A percentile compares a stretch with the other conserved stretches of the same genome.
These are phyloP conservation scores for Neonectria punicea DNA, from an alignment of 2,329 filamentous ascomycete species.

Conservation along the genomic window DNA sequence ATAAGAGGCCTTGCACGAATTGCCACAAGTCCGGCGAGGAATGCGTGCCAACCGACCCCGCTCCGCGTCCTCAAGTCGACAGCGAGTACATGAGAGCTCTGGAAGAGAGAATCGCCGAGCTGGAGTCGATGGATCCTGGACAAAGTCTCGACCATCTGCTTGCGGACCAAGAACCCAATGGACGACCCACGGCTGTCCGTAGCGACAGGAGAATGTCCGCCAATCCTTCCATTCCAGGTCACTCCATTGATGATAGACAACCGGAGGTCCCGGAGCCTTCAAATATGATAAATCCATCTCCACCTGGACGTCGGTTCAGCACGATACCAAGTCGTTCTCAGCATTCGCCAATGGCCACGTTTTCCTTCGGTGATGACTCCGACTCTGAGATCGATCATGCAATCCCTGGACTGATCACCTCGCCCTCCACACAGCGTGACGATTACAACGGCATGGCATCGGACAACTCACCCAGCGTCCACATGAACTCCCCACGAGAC, in stretches of 20 bases:
- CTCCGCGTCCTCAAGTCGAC: slow-evolving; percentile 29
- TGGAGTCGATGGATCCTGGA: slow-evolving; percentile 25
- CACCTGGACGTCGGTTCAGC: not conserved
- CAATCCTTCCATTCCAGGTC: not conserved
- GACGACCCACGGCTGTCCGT: not conserved
- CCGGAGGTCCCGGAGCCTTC: not conserved
- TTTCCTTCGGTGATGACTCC: slow-evolving; percentile 2
- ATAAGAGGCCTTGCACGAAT: slow-evolving; percentile 37
- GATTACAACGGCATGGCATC: not conserved
- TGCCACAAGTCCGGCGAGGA: slow-evolving; percentile 38
- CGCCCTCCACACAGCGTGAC: not conserved
- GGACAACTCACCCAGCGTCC: not conserved
- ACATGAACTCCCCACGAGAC: not conserved
- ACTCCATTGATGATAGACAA: not conserved
- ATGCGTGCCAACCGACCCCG: slow-evolving; percentile 32
- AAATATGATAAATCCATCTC: not conserved
- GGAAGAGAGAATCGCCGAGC: slow-evolving; percentile 33
- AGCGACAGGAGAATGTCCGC: not conserved
- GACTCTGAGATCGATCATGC: slow-evolving; percentile 16
- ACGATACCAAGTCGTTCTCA: not conserved
- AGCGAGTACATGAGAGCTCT: slow-evolving; percentile 31
- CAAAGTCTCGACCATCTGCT: slow-evolving; percentile 37
- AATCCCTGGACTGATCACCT: slow-evolving; percentile 5
- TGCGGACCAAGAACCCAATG: not conserved
- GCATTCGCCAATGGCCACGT: not conserved